Base-by-base conservation (phyloP, 257 asterid genomes). In the Capsicum rhomboideum region DNA sequence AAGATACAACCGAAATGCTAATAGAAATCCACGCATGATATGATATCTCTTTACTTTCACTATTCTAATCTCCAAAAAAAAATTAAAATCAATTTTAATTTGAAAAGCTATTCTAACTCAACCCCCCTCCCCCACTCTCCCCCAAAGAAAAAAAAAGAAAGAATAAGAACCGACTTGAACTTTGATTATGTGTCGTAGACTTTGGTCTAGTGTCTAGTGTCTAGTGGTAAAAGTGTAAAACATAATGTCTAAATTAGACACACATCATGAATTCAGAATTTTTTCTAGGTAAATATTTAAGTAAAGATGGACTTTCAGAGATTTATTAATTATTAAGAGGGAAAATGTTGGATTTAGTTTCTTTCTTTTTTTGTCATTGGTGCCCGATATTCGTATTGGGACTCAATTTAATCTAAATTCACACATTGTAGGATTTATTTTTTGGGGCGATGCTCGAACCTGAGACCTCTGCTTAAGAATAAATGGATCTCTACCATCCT, bases 201-300 rank as follows among this genome's bases (percentile, higher is more conserved):
- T n/a, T n/a, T n/a, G n/a, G n/a, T n/a, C n/a, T n/a, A n/a, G n/a
- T n/a, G n/a, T n/a, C n/a, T n/a, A n/a, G n/a, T n/a, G n/a, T n/a
- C n/a, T n/a, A n/a, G 68, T 61, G 10, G 2, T 28, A 28, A 63
- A 11, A 63, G 40, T 2, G 2, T 63, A 13, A 26, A 9, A 13
- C 0, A 0, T 26, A 4, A 26, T 28, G 18, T 7, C n/a, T 23
- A 28, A 0, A 26, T 28, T 26, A 28, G 10, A 63, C 0, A 0
- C 10, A 26, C n/a, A 6, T 26, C 1, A 63, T 26, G 40, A 63
- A 26, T 26, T 26, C 4, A 61, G n/a, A 61, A 26, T 6, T 13
- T 17, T 55, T 13, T 63, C 26, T 26, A 6, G 68, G 26, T 26
- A 26, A 23, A 5, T 63, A 26, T 6, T 63, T 63, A 26, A 63